phyloP scores from a whole-genome alignment of 129 eudicot species.

The Flaveria robusta region DNA sequence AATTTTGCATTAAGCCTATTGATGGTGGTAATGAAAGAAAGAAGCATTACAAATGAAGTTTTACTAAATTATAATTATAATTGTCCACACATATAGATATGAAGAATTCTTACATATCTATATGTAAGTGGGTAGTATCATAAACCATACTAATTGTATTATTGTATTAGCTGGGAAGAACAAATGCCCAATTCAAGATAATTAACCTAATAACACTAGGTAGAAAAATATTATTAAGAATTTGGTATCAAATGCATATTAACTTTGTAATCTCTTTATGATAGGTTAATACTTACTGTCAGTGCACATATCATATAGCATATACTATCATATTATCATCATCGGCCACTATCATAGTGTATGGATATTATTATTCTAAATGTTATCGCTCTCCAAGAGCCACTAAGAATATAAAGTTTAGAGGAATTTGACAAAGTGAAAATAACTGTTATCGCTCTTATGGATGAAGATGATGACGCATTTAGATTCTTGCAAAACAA shows the following conservation, averaged over 20 bases:
- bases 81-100: not conserved
- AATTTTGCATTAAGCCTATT: not conserved
- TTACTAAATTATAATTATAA: not conserved
- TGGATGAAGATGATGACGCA: slow-evolving; percentile 17
- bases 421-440: not conserved
- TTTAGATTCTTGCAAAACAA: slow-evolving; percentile 12
- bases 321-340: not conserved
- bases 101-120: not conserved
- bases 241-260: not conserved
- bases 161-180: not conserved
- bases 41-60: not conserved
- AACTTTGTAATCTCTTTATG: not conserved
- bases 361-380: slow-evolving; percentile 19
- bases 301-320: not conserved
- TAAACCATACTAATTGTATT: not conserved
- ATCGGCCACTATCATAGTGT: slow-evolving; percentile 6
- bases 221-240: not conserved
- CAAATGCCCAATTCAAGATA: not conserved
- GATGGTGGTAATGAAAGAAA: not conserved
- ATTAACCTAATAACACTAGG: not conserved
- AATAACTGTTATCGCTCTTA: slow-evolving; percentile 9
- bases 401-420: slow-evolving; percentile 23
- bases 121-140: not conserved
- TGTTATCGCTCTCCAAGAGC: slow-evolving; percentile 8
- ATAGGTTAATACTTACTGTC: not conserved